These are phyloP conservation scores for Ogataea glucozyma DNA, from an alignment of 805 yeast species.

Conservation along the genomic window DNA sequence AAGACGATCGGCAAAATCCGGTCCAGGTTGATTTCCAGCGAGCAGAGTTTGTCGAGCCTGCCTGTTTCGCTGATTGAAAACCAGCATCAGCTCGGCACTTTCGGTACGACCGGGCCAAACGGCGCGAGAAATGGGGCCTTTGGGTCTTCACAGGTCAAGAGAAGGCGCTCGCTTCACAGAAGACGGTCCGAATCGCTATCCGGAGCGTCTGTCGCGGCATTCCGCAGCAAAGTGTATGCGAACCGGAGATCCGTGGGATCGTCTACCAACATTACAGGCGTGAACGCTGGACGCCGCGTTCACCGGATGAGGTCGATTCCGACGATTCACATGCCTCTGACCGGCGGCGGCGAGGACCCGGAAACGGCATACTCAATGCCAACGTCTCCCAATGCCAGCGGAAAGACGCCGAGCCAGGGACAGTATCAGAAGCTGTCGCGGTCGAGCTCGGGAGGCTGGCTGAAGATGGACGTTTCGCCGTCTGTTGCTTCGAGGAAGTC, in stretches of 20 bases:
- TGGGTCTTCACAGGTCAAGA: constrained; percentile 4
- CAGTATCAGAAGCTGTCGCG: too few relatives aligned
- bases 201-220: constrained; percentile 4
- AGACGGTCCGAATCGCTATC: constrained; percentile 22
- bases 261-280: constrained; percentile 9
- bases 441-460: constrained; percentile 2
- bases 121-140: too few relatives aligned
- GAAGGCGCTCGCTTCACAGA: constrained; percentile 16
- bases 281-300: constrained; percentile 1
- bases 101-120: too few relatives aligned
- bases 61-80: constrained; percentile 20
- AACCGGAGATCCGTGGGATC: neutral
- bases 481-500: too few relatives aligned
- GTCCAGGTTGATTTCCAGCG: constrained; percentile 52
- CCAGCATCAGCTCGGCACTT: neutral
- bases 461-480: neutral
- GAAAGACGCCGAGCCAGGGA: too few relatives aligned
- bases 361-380: constrained; percentile 10
- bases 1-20: constrained; percentile 69
- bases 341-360: neutral
- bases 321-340: constrained; percentile 8
- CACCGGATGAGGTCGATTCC: constrained; percentile 14
- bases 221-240: neutral
- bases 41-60: constrained; percentile 15
- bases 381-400: constrained; percentile 13